These are phyloP conservation scores for Colletotrichum camelliae DNA, from an alignment of 2,329 filamentous ascomycete species.

Conservation along the genomic window DNA sequence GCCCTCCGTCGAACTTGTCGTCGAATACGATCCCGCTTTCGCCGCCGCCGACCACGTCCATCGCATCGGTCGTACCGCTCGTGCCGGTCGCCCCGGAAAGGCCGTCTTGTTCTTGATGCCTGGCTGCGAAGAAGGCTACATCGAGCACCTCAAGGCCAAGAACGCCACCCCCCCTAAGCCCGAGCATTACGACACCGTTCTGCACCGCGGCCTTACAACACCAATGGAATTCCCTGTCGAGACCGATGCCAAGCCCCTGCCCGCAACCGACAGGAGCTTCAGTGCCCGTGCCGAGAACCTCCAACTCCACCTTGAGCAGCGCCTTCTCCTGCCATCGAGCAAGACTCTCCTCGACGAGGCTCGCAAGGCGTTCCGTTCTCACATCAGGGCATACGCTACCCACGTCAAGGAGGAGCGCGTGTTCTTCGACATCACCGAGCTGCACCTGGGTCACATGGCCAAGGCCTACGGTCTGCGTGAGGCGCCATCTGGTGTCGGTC, in stretches of 20 bases:
- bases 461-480: conserved; percentile 94
- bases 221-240: conserved; percentile 73
- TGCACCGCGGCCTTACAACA: conserved; percentile 70
- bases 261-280: conserved; percentile 50
- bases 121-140: conserved; percentile 90
- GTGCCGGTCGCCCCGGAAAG: conserved; percentile 86
- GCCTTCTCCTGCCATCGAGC: conserved; percentile 45
- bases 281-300: conserved; percentile 56
- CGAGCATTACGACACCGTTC: conserved; percentile 57
- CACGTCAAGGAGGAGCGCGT: conserved; percentile 84
- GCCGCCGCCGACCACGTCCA: conserved; percentile 93
- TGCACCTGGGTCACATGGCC: conserved; percentile 91
- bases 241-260: conserved; percentile 57
- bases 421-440: conserved; percentile 89
- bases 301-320: conserved; percentile 65
- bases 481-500: conserved; percentile 81
- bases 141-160: conserved; percentile 66
- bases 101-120: conserved; percentile 90
- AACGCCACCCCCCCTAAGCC: conserved; percentile 50
- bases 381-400: conserved; percentile 93
- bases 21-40: conserved; percentile 97
- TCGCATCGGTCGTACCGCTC: conserved; percentile 91
- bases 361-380: conserved; percentile 85
- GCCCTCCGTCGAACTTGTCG: conserved; percentile 90
- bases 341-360: conserved; percentile 79